Conservation (phyloP, 495 filamentous ascomycete genomes). For the Penicillium angulare region DNA sequence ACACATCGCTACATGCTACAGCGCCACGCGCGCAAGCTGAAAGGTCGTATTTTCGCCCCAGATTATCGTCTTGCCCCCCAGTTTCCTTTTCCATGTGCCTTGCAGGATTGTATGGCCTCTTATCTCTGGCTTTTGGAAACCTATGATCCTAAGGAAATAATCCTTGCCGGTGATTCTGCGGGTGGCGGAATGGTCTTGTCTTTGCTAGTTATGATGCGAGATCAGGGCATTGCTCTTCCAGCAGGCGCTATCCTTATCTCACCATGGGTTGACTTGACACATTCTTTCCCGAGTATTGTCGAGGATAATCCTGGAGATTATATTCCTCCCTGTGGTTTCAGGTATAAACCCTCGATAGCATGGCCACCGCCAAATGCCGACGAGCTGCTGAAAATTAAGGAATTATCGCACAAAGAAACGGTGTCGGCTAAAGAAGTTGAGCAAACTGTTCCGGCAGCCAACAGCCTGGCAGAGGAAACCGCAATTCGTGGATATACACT, state of each 20-base stretch:
- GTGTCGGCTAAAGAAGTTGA: slow-evolving; percentile 24
- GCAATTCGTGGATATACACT: slow-evolving; percentile 44
- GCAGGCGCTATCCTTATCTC: slow-evolving; percentile 88
- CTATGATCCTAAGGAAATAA: slow-evolving; percentile 73
- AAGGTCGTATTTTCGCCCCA: slow-evolving; percentile 84
- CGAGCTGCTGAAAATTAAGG: slow-evolving; percentile 52
- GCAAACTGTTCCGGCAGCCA: slow-evolving; percentile 9
- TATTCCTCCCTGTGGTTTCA: slow-evolving; percentile 82
- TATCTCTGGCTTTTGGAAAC: slow-evolving; percentile 77
- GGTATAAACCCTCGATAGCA: slow-evolving; percentile 74
- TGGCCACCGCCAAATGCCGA: slow-evolving; percentile 92
- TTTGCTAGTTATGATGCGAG: slow-evolving; percentile 77
- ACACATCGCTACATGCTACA: slow-evolving; percentile 97
- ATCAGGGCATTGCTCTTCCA: slow-evolving; percentile 76
- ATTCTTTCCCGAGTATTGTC: slow-evolving; percentile 88
- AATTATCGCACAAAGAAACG: slow-evolving; percentile 35
- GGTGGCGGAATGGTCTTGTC: slow-evolving; percentile 83
- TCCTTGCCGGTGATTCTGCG: slow-evolving; percentile 86
- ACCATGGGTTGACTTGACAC: slow-evolving; percentile 91
- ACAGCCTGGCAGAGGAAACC: slow-evolving; percentile 28
- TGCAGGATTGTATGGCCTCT: slow-evolving; percentile 83
- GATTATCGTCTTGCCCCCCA: slow-evolving; percentile 87
- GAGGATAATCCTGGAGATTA: slow-evolving; percentile 75
- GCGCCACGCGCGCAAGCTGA: slow-evolving; percentile 88
- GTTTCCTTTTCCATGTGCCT: slow-evolving; percentile 89